These are phyloP conservation scores for Barnettozyma vustinii DNA, from an alignment of 805 yeast species.

Conservation along the genomic window DNA sequence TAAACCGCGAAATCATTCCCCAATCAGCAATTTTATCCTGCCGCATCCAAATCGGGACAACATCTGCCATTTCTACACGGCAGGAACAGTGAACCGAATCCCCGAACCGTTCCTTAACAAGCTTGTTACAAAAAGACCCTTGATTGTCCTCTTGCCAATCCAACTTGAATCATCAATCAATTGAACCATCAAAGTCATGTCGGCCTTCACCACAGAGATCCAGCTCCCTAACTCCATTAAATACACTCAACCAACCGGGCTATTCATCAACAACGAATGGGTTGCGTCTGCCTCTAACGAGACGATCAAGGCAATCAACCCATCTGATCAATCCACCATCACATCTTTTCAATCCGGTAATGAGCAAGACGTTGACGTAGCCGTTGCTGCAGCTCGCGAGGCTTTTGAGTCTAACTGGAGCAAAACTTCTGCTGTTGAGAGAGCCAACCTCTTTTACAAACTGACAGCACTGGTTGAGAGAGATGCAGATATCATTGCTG, in stretches of 20 bases:
- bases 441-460: constrained; percentile 49
- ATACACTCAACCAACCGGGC: constrained; percentile 78
- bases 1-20: too few relatives aligned
- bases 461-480: constrained; percentile 66
- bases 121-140: background rate
- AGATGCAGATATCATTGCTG: constrained; percentile 56
- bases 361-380: constrained; percentile 18
- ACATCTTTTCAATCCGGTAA: constrained; percentile 29
- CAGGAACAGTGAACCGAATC: background rate
- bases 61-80: background rate
- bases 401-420: constrained; percentile 65
- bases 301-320: constrained; percentile 46
- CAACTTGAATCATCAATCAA: background rate
- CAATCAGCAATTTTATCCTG: background rate
- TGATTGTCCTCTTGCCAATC: background rate
- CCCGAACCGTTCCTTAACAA: too few relatives aligned
- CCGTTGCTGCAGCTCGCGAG: constrained; percentile 42
- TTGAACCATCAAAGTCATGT: background rate
- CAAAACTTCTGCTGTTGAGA: constrained; percentile 50
- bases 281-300: constrained; percentile 57
- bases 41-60: background rate
- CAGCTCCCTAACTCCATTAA: constrained; percentile 63
- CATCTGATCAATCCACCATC: constrained; percentile 57
- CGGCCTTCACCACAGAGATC: constrained; percentile 13
- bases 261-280: constrained; percentile 85